A percentile compares a stretch with the other conserved stretches of the same genome.
Evolutionary conservation across 2,329 filamentous ascomycete genomes (phyloP).

Genomic region (Xylaria sp.): DNA sequence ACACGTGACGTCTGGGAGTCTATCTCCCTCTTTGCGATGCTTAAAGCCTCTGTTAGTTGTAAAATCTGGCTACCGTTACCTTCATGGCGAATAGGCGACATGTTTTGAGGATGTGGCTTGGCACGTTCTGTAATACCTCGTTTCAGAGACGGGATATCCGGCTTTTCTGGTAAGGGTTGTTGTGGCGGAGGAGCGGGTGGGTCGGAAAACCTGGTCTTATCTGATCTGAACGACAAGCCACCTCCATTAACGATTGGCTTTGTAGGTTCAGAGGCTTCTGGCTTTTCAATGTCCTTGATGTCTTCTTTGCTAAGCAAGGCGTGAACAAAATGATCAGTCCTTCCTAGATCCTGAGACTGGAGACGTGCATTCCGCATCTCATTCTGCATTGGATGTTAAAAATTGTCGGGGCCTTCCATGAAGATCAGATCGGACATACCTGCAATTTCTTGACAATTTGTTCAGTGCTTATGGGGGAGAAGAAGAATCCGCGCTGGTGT

Average conservation of each 20-base stretch:
- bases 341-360: conserved; percentile 84
- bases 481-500: conserved; percentile 84
- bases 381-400: conserved; percentile 62
- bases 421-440: conserved; percentile 61
- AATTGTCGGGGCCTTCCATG: background rate
- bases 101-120: conserved; percentile 63
- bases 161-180: conserved; percentile 92
- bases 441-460: conserved; percentile 90
- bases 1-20: conserved; percentile 83
- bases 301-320: conserved; percentile 78
- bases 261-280: conserved; percentile 57
- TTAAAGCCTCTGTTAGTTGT: conserved; percentile 84
- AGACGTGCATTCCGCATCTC: conserved; percentile 92
- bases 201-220: conserved; percentile 89
- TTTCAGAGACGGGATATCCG: conserved; percentile 79
- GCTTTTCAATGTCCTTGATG: conserved; percentile 66
- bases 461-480: conserved; percentile 90
- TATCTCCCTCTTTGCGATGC: conserved; percentile 84
- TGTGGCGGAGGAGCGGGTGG: conserved; percentile 93
- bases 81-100: conserved; percentile 69
- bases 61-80: conserved; percentile 76
- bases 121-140: conserved; percentile 79
- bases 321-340: conserved; percentile 84
- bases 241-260: conserved; percentile 64
- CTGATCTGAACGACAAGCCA: conserved; percentile 68